These are phyloP conservation scores for Barbarea vulgaris DNA, from an alignment of 345 rosid genomes.

Conservation along the genomic window DNA sequence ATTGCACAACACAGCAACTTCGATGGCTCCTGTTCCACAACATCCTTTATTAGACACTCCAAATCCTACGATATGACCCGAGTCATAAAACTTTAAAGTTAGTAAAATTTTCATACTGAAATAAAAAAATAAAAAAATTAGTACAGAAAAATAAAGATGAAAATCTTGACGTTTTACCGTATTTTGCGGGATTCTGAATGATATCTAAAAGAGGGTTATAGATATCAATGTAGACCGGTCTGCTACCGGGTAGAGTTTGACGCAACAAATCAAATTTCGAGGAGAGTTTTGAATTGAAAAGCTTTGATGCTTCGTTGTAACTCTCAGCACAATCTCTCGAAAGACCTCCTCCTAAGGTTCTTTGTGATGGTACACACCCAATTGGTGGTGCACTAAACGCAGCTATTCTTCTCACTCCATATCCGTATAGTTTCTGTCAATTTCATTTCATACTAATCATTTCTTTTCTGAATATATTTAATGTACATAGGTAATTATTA, in stretches of 20 bases:
- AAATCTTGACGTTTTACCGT: conserved; percentile 47
- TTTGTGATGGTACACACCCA: conserved; percentile 76
- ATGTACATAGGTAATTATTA: conserved; percentile 26
- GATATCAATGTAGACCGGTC: conserved; percentile 50
- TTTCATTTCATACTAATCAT: conserved; percentile 34
- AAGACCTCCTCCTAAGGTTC: conserved; percentile 65
- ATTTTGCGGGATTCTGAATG: conserved; percentile 50
- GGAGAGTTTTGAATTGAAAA: conserved; percentile 62
- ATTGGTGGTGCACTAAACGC: conserved; percentile 58
- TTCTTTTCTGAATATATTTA: too few relatives aligned
- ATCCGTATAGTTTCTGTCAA: conserved; percentile 40
- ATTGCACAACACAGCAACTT: conserved; percentile 56
- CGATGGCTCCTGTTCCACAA: conserved; percentile 70
- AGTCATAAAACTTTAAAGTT: conserved; percentile 9
- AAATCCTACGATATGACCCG: conserved; percentile 60
- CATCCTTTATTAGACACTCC: conserved; percentile 59
- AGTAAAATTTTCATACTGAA: background rate
- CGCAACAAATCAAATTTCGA: conserved; percentile 35
- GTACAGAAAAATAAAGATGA: background rate
- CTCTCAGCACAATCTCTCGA: conserved; percentile 48
- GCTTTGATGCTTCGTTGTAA: conserved; percentile 53
- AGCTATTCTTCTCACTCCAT: conserved; percentile 66
- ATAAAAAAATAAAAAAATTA: background rate
- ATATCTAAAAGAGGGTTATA: conserved; percentile 56
- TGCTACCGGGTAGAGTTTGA: conserved; percentile 39